Conservation (phyloP, 225 moss, liverwort and hornwort genomes). For the Marchantia paleacea region DNA sequence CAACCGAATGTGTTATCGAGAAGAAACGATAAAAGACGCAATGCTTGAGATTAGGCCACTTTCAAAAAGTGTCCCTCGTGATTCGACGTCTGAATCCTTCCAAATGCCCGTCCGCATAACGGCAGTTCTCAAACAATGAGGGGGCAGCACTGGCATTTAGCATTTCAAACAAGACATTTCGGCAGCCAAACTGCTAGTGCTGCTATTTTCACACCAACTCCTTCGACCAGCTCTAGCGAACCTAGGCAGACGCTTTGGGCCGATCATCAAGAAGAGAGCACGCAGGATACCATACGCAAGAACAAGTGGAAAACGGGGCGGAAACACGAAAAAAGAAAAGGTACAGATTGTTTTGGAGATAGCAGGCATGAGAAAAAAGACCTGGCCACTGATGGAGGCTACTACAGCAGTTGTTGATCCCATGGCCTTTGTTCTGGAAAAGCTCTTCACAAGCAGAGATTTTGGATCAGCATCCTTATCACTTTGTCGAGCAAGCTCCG, state of each 20-base stretch:
- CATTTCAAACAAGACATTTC: neutral
- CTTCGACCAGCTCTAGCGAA: neutral
- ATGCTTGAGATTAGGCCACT: neutral
- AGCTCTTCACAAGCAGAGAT: slow-evolving; percentile 65
- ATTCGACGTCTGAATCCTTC: neutral
- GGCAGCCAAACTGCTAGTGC: neutral
- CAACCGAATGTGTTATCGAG: neutral
- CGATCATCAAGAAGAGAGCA: neutral
- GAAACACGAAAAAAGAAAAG: neutral
- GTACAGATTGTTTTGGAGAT: neutral
- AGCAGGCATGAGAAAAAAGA: neutral
- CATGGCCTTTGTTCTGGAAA: slow-evolving; percentile 53
- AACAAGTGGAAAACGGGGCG: neutral
- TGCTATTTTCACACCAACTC: neutral
- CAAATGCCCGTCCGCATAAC: neutral
- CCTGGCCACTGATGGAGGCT: slow-evolving; percentile 71
- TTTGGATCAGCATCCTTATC: slow-evolving; percentile 65
- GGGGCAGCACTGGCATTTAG: neutral
- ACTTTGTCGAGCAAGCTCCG: slow-evolving; percentile 68
- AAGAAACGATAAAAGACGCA: neutral
- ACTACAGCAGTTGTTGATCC: slow-evolving; percentile 80
- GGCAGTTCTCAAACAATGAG: neutral
- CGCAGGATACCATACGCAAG: neutral
- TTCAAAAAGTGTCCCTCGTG: neutral
- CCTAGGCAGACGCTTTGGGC: neutral